Base-by-base conservation (phyloP, 2,329 filamentous ascomycete genomes). In the Aspergillus tamarii region DNA sequence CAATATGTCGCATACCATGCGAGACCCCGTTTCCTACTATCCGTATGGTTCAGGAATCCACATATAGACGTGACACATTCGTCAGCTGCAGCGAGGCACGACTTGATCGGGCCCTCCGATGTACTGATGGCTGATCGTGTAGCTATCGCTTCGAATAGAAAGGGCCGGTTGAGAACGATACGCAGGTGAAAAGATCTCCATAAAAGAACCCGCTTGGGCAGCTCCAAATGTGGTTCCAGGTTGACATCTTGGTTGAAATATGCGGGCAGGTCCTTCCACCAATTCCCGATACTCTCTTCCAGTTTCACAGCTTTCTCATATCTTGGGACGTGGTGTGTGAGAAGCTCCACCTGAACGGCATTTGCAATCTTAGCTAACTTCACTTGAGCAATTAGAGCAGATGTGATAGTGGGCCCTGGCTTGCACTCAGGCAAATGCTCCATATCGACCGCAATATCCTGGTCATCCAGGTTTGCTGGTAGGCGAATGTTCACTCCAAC, bases 1-100 rank as follows among this genome's bases (percentile, higher is more conserved):
- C 69, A 71, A 58, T 66, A 71, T 10, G 67, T 70, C 2, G 69
- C 68, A 58, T 71, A 71, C 68, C 69, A 71, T 1, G 65, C 65
- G 9, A 71, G 60, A 5, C 68, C 67, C 19, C 69, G 60, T 19
- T 57, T 61, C 3, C 65, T 60, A 43, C 62, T 68, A 41, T 66
- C 65, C 2, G 65, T 70, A 2, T 61, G 66, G 19, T 66, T 60
- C 11, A 68, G 64, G 36, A 70, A 71, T 10, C 59, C 62, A 52
- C 63, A 69, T 12, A 71, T 70, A 1, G 68, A 71, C 1, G 64
- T 58, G 6, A 70, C 68, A 30, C 69, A 70, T 36, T 64, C 66
- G n/a, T 69, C 65, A 16, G 68, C 68, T 12, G 68, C 68, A 9
- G 55, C 41, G 8, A 71, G 66, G 11, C 69, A 71, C 4, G 65